These are phyloP conservation scores for Cenchrus americanus DNA, from an alignment of 176 grass and related monocot species.

Conservation along the genomic window DNA sequence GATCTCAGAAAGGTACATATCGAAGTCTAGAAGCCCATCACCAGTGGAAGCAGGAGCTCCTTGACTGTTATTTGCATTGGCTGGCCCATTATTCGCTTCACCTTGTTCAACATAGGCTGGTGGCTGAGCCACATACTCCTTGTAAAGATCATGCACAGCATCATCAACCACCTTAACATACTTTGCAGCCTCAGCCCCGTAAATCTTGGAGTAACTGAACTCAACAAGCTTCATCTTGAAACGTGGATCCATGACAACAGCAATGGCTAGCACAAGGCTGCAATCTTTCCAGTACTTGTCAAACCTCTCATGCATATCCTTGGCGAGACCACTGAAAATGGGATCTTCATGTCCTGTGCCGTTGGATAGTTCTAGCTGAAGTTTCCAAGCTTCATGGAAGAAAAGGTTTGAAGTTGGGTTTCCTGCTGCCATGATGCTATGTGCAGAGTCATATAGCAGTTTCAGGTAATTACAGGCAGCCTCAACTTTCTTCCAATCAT, in stretches of 20 bases:
- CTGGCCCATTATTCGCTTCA: constrained; percentile 10
- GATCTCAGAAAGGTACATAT: constrained; percentile 81
- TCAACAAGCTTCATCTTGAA: constrained; percentile 94
- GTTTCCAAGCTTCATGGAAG: constrained; percentile 85
- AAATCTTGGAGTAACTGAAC: constrained; percentile 86
- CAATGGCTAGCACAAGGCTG: constrained; percentile 76
- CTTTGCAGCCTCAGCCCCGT: constrained; percentile 60
- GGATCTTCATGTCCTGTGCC: constrained; percentile 58
- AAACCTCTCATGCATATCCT: constrained; percentile 83
- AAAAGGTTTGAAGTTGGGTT: constrained; percentile 79
- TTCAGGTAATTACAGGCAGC: constrained; percentile 67
- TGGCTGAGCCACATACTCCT: constrained; percentile 62
- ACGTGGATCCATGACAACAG: constrained; percentile 84
- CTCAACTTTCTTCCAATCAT: constrained; percentile 85
- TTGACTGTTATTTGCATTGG: constrained; percentile 30
- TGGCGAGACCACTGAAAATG: constrained; percentile 58
- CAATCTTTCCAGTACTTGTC: constrained; percentile 94
- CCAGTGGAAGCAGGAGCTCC: constrained; percentile 21
- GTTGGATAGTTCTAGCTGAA: constrained; percentile 68
- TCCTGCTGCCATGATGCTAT: constrained; percentile 59
- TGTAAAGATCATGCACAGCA: constrained; percentile 65
- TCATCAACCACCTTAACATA: constrained; percentile 75
- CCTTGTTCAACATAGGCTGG: constrained; percentile 47
- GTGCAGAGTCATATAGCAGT: constrained; percentile 75
- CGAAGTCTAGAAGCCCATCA: constrained; percentile 72